phyloP scores from a whole-genome alignment of 2,329 filamentous ascomycete genomes.

The Colletotrichum sidae region DNA sequence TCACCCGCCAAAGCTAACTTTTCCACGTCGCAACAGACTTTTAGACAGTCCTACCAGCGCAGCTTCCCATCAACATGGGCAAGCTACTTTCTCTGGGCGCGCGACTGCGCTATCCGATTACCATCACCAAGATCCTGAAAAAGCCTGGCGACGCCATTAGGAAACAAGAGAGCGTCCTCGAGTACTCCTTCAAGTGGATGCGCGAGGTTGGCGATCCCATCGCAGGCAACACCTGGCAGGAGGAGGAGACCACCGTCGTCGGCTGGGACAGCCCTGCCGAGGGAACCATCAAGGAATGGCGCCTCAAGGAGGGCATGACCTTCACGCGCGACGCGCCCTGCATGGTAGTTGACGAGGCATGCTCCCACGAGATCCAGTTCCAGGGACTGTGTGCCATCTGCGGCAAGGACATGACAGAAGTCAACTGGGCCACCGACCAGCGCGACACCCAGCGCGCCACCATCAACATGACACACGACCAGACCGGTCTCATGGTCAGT shows the following conservation, averaged over 20 bases:
- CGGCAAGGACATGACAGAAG: conserved; percentile 95
- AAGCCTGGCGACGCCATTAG: conserved; percentile 78
- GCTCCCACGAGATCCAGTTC: conserved; percentile 91
- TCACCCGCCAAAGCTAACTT: no score
- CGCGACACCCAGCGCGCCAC: conserved; percentile 87
- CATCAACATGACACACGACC: conserved; percentile 95
- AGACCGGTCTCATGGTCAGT: conserved; percentile 87
- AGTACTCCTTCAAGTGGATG: conserved; percentile 87
- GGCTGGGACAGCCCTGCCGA: conserved; percentile 88
- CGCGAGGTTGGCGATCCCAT: conserved; percentile 78
- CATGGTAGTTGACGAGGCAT: conserved; percentile 89
- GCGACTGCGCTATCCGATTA: conserved; percentile 91
- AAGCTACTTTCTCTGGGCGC: conserved; percentile 65
- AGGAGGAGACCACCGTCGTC: conserved; percentile 76
- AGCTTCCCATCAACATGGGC: conserved; percentile 49
- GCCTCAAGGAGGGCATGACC: conserved; percentile 74
- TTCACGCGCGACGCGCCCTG: conserved; percentile 69
- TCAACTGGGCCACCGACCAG: conserved; percentile 83
- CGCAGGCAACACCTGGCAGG: conserved; percentile 70
- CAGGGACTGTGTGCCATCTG: conserved; percentile 91
- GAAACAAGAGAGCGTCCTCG: conserved; percentile 82
- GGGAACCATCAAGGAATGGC: conserved; percentile 82
- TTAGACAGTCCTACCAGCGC: conserved; percentile 18
- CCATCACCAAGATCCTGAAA: conserved; percentile 86
- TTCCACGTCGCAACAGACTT: conserved; percentile 12